phyloP scores from a whole-genome alignment of 768 basidiomycete species.

The Kwoniella bestiolae region DNA sequence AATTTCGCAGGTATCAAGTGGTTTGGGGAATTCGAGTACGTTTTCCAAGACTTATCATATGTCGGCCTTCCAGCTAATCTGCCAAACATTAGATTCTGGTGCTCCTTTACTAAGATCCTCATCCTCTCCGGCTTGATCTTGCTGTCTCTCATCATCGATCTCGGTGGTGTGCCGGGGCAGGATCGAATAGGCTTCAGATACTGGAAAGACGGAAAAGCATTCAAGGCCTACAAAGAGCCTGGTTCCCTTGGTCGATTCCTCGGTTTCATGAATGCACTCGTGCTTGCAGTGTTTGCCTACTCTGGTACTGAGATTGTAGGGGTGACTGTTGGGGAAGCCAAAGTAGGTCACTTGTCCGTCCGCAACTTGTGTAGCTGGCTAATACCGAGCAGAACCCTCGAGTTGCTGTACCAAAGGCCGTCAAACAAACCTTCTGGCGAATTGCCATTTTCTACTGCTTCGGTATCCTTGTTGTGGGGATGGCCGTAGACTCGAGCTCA shows the following conservation, averaged over 20 bases:
- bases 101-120: constrained; percentile 31
- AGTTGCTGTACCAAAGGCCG: constrained; percentile 52
- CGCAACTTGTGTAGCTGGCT: not conserved
- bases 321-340: constrained; percentile 29
- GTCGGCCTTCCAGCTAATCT: not conserved
- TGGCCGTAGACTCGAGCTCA: constrained; percentile 78
- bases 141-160: constrained; percentile 40
- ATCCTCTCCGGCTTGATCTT: constrained; percentile 52
- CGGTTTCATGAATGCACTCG: constrained; percentile 35
- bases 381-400: constrained; percentile 36
- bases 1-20: no score
- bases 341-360: constrained; percentile 15
- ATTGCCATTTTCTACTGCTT: constrained; percentile 78
- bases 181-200: constrained; percentile 62
- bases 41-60: not conserved
- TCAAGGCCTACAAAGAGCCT: constrained; percentile 25
- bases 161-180: constrained; percentile 64
- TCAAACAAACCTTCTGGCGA: constrained; percentile 60
- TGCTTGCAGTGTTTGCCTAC: constrained; percentile 31
- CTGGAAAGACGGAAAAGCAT: constrained; percentile 42
- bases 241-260: constrained; percentile 33
- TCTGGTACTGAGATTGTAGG: constrained; percentile 28
- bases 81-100: not conserved
- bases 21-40: constrained; percentile 19
- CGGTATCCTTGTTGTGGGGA: constrained; percentile 67